Percentiles rank a stretch among this genome's conserved stretches.
phyloP scores from a whole-genome alignment of 1,139 yeast genomes.

The Geotrichum phurueaensis region DNA sequence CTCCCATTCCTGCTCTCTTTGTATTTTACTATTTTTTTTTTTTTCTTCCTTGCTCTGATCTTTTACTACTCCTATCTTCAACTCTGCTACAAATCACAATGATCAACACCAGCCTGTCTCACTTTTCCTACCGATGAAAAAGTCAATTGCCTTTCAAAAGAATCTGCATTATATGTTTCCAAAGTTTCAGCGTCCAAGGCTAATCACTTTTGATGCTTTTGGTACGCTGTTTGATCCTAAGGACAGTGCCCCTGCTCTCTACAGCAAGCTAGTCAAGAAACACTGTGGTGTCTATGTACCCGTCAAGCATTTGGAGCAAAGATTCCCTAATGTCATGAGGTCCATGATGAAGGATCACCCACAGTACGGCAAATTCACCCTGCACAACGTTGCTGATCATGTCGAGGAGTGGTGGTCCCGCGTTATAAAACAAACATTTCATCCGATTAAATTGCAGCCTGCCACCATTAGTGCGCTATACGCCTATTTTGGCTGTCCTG shows the following conservation, averaged over 20 bases:
- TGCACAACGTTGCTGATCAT: neutral
- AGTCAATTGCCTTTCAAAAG: neutral
- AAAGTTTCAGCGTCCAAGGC: constrained; percentile 20
- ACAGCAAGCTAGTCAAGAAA: constrained; percentile 21
- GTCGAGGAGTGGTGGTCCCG: constrained; percentile 26
- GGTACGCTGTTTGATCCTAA: constrained; percentile 28
- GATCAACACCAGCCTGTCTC: neutral
- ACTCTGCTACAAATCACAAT: neutral
- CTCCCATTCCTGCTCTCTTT: too few species aligned
- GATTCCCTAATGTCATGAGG: constrained; percentile 22
- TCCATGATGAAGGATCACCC: constrained; percentile 21
- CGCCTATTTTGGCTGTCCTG: constrained; percentile 22
- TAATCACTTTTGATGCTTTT: constrained; percentile 31
- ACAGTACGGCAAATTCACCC: constrained; percentile 24
- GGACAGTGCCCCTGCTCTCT: constrained; percentile 24
- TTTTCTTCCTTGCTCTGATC: neutral
- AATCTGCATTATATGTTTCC: neutral
- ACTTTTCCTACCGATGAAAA: neutral
- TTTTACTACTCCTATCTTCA: neutral
- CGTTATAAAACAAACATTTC: constrained; percentile 22
- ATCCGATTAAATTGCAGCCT: constrained; percentile 17
- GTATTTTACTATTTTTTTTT: too few species aligned
- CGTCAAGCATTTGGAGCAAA: constrained; percentile 15
- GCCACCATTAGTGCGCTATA: constrained; percentile 21
- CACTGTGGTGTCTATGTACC: constrained; percentile 20